These are phyloP conservation scores for Cucumis hystrix DNA, from an alignment of 306 rosid species.

Conservation along the genomic window DNA sequence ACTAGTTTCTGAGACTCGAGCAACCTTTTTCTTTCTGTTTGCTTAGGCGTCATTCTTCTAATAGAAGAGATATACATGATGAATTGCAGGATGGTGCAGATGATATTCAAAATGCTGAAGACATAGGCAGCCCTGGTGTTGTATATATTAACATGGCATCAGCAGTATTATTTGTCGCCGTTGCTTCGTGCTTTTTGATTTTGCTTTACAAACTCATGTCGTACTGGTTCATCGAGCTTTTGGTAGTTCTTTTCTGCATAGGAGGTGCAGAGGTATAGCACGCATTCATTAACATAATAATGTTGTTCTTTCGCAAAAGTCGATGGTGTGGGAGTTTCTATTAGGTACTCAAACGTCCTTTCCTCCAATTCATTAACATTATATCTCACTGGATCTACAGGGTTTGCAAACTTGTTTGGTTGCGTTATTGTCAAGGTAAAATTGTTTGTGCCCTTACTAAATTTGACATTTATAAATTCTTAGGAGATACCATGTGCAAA, in stretches of 20 bases:
- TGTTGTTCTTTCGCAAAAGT: background rate
- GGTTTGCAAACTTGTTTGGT: conserved; percentile 94
- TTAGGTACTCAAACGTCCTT: background rate
- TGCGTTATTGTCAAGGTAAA: conserved; percentile 66
- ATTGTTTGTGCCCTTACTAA: background rate
- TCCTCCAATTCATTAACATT: conserved; percentile 13
- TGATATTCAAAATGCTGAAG: conserved; percentile 31
- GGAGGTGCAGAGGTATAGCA: conserved; percentile 80
- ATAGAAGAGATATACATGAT: background rate
- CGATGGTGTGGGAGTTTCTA: background rate
- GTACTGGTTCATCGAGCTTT: conserved; percentile 60
- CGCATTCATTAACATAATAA: background rate
- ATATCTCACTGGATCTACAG: conserved; percentile 35
- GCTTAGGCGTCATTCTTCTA: background rate
- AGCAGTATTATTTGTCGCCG: conserved; percentile 63
- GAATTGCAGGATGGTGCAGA: conserved; percentile 50
- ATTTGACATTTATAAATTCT: background rate
- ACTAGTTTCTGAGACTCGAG: background rate
- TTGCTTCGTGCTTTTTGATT: conserved; percentile 79
- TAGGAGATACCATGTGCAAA: background rate
- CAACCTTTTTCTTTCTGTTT: background rate
- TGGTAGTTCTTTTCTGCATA: conserved; percentile 91
- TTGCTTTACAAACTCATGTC: conserved; percentile 79
- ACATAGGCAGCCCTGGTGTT: conserved; percentile 29
- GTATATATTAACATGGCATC: conserved; percentile 64